These are phyloP conservation scores for Pseudodiploospora longispora DNA, from an alignment of 2,329 filamentous ascomycete species.

Conservation along the genomic window DNA sequence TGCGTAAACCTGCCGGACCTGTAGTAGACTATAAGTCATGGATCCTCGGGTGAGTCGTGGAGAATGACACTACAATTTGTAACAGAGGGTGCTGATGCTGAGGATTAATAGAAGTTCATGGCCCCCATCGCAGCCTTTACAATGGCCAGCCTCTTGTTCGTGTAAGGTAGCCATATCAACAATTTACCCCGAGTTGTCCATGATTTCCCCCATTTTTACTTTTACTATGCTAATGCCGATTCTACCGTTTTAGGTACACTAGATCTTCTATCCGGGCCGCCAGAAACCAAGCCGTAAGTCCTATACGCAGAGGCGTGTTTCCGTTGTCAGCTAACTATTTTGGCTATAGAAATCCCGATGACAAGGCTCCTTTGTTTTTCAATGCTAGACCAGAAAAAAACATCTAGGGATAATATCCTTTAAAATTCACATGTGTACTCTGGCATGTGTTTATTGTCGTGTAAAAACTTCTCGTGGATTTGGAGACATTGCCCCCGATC, in stretches of 20 bases:
- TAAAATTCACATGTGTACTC: neutral
- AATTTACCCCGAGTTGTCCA: too few relatives aligned
- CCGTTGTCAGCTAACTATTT: too few relatives aligned
- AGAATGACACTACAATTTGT: neutral
- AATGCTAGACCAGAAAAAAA: slow-evolving; percentile 1
- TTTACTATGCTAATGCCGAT: neutral
- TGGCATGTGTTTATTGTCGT: neutral
- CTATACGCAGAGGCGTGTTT: too few relatives aligned
- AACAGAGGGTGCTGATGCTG: neutral
- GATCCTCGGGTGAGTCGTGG: slow-evolving; percentile 19
- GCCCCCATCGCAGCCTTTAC: slow-evolving; percentile 45
- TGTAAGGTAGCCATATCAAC: slow-evolving; percentile 20
- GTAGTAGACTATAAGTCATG: slow-evolving; percentile 9
- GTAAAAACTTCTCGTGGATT: neutral
- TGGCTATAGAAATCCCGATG: neutral
- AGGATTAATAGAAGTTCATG: slow-evolving; percentile 31
- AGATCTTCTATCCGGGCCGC: slow-evolving; percentile 33
- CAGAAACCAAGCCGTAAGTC: slow-evolving; percentile 24
- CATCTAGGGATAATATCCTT: neutral
- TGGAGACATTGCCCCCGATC: too few relatives aligned
- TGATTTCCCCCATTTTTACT: neutral
- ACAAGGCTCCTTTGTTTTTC: neutral
- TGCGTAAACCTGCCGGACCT: too few relatives aligned
- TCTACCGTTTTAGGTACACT: slow-evolving; percentile 24
- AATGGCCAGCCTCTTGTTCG: slow-evolving; percentile 44